Percentiles rank a stretch among this genome's conserved stretches.
These are phyloP conservation scores for Capsicum rhomboideum DNA, from an alignment of 257 asterid genomes.

Conservation along the genomic window DNA sequence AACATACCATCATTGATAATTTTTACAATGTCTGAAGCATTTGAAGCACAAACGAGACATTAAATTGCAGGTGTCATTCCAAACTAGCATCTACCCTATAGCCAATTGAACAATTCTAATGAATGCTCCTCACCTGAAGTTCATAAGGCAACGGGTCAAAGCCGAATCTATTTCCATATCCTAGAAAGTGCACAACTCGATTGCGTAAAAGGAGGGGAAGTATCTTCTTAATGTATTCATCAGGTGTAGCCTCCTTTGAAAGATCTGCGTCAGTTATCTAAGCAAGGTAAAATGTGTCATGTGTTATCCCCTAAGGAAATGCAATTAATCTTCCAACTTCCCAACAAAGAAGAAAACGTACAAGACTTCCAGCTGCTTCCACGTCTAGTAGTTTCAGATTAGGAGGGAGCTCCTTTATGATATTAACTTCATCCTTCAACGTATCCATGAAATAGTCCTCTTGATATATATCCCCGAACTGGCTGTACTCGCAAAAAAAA, in stretches of 20 bases:
- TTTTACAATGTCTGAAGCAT: not conserved
- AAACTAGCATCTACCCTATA: not conserved
- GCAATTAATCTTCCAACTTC: not conserved
- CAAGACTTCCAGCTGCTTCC: conserved; percentile 75
- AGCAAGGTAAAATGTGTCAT: conserved; percentile 11
- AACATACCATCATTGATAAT: not conserved
- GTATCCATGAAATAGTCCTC: conserved; percentile 57
- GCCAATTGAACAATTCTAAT: not conserved
- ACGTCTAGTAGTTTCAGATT: conserved; percentile 51
- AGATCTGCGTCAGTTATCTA: conserved; percentile 91
- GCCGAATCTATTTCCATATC: conserved; percentile 90
- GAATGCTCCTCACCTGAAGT: conserved; percentile 50
- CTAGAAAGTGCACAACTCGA: conserved; percentile 82
- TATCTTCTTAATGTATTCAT: conserved; percentile 51
- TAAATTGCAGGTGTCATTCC: not conserved
- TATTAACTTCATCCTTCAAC: conserved; percentile 51
- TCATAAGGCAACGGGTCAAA: conserved; percentile 70
- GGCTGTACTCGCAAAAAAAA: conserved; percentile 40
- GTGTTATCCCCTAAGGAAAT: not conserved
- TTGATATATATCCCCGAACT: conserved; percentile 77
- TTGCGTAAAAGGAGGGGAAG: conserved; percentile 58
- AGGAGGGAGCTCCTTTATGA: conserved; percentile 68
- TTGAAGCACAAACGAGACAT: not conserved
- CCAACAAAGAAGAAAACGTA: conserved; percentile 25
- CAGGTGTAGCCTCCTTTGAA: conserved; percentile 80